These are phyloP conservation scores for Millerago galiae DNA, from an alignment of 805 yeast genomes.

Conservation along the genomic window DNA sequence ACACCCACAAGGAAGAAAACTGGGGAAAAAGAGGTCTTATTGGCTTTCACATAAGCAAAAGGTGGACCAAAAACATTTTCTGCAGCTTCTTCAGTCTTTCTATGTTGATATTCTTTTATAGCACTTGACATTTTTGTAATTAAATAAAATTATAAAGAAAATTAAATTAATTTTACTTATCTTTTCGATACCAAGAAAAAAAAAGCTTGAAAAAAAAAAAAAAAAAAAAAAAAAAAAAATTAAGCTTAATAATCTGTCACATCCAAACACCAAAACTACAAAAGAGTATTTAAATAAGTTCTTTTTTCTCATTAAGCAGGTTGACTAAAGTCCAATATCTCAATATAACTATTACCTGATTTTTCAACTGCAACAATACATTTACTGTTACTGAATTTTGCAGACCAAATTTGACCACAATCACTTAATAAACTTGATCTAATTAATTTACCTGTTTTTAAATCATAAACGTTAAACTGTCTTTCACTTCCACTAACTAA, in stretches of 20 bases:
- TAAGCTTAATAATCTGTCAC: slow-evolving; percentile 2
- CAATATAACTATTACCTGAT: slow-evolving; percentile 66
- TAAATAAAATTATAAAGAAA: neutral
- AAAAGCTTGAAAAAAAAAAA: neutral
- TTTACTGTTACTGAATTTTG: slow-evolving; percentile 72
- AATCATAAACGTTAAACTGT: slow-evolving; percentile 83
- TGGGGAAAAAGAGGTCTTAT: slow-evolving; percentile 16
- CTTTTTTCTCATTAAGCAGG: slow-evolving; percentile 7
- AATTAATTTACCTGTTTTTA: slow-evolving; percentile 64
- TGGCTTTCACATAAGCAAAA: slow-evolving; percentile 15
- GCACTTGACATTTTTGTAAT: neutral
- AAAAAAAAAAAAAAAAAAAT: neutral
- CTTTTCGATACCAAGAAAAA: slow-evolving; percentile 4
- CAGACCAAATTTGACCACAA: slow-evolving; percentile 93
- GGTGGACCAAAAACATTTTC: slow-evolving; percentile 23
- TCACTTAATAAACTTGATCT: slow-evolving; percentile 64
- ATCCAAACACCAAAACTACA: slow-evolving; percentile 1
- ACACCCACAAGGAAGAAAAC: slow-evolving; percentile 23
- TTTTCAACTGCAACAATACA: slow-evolving; percentile 90
- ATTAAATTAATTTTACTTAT: neutral
- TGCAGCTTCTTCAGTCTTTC: slow-evolving; percentile 5
- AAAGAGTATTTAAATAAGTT: too few relatives aligned
- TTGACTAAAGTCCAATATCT: slow-evolving; percentile 71
- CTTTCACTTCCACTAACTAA: slow-evolving; percentile 87
- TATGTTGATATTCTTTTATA: neutral